phyloP scores from a whole-genome alignment of 352 stramenopile species.

The Pythium aquatile region DNA sequence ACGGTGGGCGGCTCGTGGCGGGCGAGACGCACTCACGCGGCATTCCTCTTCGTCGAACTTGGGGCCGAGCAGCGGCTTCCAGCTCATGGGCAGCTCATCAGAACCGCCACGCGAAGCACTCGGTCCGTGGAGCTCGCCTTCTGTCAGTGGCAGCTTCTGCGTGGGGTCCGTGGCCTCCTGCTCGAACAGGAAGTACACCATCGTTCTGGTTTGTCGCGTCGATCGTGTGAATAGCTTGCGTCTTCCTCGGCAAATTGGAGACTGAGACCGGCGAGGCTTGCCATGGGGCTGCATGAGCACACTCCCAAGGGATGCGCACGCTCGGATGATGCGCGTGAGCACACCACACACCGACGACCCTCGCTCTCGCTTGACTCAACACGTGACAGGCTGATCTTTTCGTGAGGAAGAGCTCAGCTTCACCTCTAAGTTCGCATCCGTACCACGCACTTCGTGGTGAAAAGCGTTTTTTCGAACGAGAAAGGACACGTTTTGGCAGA shows the following conservation, averaged over 20 bases:
- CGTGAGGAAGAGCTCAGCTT: background rate
- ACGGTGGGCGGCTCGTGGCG: background rate
- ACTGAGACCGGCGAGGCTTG: background rate
- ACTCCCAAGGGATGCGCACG: constrained; percentile 11
- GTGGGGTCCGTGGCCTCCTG: constrained; percentile 1
- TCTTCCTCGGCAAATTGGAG: background rate
- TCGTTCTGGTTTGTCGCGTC: background rate
- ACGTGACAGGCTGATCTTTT: constrained; percentile 20
- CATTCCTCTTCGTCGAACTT: background rate
- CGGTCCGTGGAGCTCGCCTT: background rate
- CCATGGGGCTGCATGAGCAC: background rate
- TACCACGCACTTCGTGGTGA: constrained; percentile 6
- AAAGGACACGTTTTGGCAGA: background rate
- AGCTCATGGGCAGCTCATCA: background rate
- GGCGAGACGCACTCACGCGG: background rate
- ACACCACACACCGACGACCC: background rate
- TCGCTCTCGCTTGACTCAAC: background rate
- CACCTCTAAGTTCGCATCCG: background rate
- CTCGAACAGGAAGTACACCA: constrained; percentile 21
- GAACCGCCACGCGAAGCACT: background rate
- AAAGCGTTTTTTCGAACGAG: constrained; percentile 11
- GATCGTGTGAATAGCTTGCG: background rate
- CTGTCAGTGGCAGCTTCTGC: background rate
- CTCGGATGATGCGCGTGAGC: background rate
- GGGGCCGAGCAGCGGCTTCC: constrained; percentile 7